Base-by-base conservation (phyloP, 208 protist genomes). In the Acanthamoeba culbertsoni region DNA sequence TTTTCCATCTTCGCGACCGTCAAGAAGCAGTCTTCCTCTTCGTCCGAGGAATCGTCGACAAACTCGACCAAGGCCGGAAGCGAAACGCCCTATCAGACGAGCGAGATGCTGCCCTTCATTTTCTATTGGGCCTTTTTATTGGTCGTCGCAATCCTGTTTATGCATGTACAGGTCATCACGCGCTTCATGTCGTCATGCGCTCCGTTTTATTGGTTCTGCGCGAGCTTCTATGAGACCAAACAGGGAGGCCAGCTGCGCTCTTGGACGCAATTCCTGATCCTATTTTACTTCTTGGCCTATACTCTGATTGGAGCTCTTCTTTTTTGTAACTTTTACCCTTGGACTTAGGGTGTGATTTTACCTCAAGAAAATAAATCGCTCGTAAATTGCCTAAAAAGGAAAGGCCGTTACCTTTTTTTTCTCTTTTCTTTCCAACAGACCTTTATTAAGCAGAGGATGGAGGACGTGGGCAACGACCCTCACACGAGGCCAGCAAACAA, bases 151-250 rank as follows among this genome's bases (percentile, higher is more conserved):
- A 14, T 94, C 14, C 71, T 93, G 2, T 96, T 96, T 68, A 96
- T 96, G 95, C 95, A 96, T 53, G 95, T 96, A 8, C 95, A 96
- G 63, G 95, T 96, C 1, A 92, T 96, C 12, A 96, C 95, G 3
- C 57, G 95, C 77, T 96, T 96, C 91, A 88, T 96, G 62, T 88
- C 79, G n/a, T 46, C 93, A 10, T 89, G 79, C 23, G 94, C 95
- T 7, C 18, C 84, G 18, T 26, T 96, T 14, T 96, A 93, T 42
- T 96, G 95, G 95, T 95, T 65, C 26, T 75, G 37, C 48, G 82
- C 91, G 1, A 89, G 59, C 59, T 55, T 93, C 51, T 88, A 89
- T 33, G 55, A 57, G 14, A 18, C 26, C 43, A 6, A 33, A 16
- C 59, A 33, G 28, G 0, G 8, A 33, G 14, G 59, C 31, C 0